Conservation (phyloP, 345 rosid genomes). For the Arabidopsis suecica region DNA sequence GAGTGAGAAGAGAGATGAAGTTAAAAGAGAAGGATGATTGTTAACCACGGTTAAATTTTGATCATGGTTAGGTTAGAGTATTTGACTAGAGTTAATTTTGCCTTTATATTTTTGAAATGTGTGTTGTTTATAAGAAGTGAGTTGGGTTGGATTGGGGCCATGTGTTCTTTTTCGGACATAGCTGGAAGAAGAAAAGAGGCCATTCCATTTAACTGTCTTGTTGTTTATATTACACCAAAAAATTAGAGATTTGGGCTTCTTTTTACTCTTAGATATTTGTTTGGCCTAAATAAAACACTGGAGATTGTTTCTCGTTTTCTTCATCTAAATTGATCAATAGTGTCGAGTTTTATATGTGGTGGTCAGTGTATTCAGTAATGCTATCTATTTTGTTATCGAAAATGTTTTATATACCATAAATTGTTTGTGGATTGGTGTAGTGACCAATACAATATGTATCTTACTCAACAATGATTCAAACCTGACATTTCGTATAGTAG, state of each 20-base stretch:
- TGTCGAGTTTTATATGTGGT: not conserved
- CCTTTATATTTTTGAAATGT: slow-evolving; percentile 4
- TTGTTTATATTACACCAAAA: slow-evolving; percentile 32
- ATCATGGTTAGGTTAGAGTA: slow-evolving; percentile 29
- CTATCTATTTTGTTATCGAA: not conserved
- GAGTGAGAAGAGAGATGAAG: slow-evolving; percentile 4
- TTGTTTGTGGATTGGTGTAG: slow-evolving; percentile 5
- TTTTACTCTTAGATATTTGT: not conserved
- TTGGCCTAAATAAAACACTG: not conserved
- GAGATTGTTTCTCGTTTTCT: not conserved
- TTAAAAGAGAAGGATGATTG: slow-evolving; percentile 25
- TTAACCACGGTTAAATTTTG: not conserved
- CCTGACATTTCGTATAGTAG: not conserved
- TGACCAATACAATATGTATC: not conserved
- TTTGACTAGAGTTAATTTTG: slow-evolving; percentile 34
- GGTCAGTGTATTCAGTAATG: not conserved
- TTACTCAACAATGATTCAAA: not conserved
- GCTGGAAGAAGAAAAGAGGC: slow-evolving; percentile 54
- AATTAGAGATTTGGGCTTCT: slow-evolving; percentile 37
- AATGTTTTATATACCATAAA: not conserved
- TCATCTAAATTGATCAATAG: not conserved
- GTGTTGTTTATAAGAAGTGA: slow-evolving; percentile 34
- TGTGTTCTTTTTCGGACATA: slow-evolving; percentile 54
- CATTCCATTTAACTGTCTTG: slow-evolving; percentile 27
- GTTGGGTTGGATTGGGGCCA: slow-evolving; percentile 53